Evolutionary conservation across 2,329 filamentous ascomycete genomes (phyloP).

Genomic region (Aspergillus udagawae): DNA sequence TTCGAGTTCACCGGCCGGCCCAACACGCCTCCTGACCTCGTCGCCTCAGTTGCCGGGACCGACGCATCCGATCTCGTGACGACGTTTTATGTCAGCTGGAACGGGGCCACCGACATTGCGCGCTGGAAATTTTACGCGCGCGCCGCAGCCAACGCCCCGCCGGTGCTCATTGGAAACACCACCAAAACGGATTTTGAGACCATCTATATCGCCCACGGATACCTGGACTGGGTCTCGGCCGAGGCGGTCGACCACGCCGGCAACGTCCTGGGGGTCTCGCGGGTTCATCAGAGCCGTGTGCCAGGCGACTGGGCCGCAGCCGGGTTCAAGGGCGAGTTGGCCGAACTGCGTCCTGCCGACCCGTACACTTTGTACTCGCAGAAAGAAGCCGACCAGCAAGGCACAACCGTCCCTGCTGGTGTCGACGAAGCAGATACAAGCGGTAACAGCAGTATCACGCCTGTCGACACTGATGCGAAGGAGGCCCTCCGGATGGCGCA

Average conservation of each 20-base stretch:
- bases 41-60: conserved; percentile 27
- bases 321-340: conserved; percentile 5
- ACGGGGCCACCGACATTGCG: conserved; percentile 37
- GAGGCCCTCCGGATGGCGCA: not conserved
- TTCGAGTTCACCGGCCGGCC: conserved; percentile 32
- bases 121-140: conserved; percentile 33
- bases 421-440: not conserved
- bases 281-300: conserved; percentile 6
- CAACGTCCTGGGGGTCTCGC: conserved; percentile 18
- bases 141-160: conserved; percentile 20
- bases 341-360: conserved; percentile 1
- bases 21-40: conserved; percentile 24
- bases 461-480: not conserved
- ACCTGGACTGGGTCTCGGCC: conserved; percentile 25
- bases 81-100: conserved; percentile 32
- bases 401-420: not conserved
- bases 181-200: conserved; percentile 33
- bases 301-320: conserved; percentile 14
- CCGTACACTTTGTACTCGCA: not conserved
- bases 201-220: conserved; percentile 23
- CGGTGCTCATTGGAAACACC: conserved; percentile 19
- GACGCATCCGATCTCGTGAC: conserved; percentile 23
- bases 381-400: not conserved
- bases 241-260: conserved; percentile 22
- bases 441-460: not conserved